Evolutionary conservation across 441 rosid genomes (phyloP).

Genomic region (Aleurites moluccanus): DNA sequence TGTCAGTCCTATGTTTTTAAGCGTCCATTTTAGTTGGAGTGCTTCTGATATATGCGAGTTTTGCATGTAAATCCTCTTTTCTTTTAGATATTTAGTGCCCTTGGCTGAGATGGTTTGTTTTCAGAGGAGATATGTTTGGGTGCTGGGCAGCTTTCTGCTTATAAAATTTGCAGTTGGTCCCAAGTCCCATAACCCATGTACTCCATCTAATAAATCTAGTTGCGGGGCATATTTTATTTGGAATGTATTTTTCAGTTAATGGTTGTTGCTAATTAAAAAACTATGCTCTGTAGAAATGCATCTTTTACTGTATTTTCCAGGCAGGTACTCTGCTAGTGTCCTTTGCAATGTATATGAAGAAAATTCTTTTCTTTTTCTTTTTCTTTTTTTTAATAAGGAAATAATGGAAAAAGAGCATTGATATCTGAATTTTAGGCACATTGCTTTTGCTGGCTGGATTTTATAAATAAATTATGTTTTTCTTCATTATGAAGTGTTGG

Average conservation of each 20-base stretch:
- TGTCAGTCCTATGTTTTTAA: not conserved
- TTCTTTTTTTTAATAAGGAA: too few relatives aligned
- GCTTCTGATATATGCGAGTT: slow-evolving; percentile 7
- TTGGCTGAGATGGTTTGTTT: slow-evolving; percentile 2
- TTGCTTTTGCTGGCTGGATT: too few relatives aligned
- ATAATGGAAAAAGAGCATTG: too few relatives aligned
- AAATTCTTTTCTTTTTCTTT: too few relatives aligned
- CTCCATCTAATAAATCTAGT: not conserved
- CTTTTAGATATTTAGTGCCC: slow-evolving; percentile 1
- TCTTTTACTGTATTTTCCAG: not conserved
- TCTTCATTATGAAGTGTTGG: too few relatives aligned
- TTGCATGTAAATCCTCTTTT: slow-evolving; percentile 27
- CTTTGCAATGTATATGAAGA: too few relatives aligned
- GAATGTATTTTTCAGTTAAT: not conserved
- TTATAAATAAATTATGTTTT: too few relatives aligned
- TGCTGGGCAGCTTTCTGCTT: slow-evolving; percentile 14
- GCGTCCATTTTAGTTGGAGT: slow-evolving; percentile 9
- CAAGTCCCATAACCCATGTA: not conserved
- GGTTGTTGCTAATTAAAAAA: not conserved
- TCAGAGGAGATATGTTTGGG: not conserved
- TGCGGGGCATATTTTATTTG: slow-evolving; percentile 1
- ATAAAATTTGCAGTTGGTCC: not conserved
- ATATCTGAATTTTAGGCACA: too few relatives aligned
- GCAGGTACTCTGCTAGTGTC: not conserved
- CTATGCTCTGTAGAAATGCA: not conserved